phyloP scores from a whole-genome alignment of 768 basidiomycete genomes.

The Rhodotorula taiwanensis region DNA sequence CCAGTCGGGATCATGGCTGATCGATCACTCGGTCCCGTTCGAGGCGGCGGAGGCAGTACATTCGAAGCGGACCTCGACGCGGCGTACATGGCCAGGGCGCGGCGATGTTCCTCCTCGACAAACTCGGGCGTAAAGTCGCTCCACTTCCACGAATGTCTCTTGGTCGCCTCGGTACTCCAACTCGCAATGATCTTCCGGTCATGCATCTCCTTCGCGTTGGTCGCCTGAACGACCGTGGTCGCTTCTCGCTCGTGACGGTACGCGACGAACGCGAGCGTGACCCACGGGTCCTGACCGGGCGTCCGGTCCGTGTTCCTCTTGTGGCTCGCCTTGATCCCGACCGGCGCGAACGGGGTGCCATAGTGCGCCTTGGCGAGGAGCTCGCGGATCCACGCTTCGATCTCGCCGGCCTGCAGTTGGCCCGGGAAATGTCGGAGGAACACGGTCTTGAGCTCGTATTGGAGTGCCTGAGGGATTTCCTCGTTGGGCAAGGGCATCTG shows the following conservation, averaged over 20 bases:
- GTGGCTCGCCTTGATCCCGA: constrained; percentile 11
- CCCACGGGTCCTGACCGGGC: neutral
- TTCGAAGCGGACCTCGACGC: too few relatives aligned
- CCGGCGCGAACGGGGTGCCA: neutral
- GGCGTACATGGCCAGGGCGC: neutral
- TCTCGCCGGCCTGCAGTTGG: neutral
- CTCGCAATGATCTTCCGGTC: neutral
- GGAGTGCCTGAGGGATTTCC: neutral
- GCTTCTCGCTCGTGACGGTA: neutral
- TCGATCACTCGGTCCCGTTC: too few relatives aligned
- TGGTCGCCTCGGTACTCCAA: too few relatives aligned
- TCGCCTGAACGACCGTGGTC: neutral
- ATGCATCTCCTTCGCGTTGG: too few relatives aligned
- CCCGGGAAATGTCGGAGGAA: neutral
- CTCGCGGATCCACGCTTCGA: neutral
- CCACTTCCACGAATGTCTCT: constrained; percentile 7
- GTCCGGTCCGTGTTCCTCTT: neutral
- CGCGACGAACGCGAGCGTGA: neutral
- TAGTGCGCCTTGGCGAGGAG: neutral
- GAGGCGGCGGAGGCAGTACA: neutral
- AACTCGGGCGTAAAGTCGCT: neutral
- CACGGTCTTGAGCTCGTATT: neutral
- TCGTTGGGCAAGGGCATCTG: neutral
- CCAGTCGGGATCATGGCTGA: neutral
- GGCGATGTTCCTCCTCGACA: constrained; percentile 1